These are phyloP conservation scores for Aspergillus fumigatiaffinis DNA, from an alignment of 2,329 filamentous ascomycete species.

Conservation along the genomic window DNA sequence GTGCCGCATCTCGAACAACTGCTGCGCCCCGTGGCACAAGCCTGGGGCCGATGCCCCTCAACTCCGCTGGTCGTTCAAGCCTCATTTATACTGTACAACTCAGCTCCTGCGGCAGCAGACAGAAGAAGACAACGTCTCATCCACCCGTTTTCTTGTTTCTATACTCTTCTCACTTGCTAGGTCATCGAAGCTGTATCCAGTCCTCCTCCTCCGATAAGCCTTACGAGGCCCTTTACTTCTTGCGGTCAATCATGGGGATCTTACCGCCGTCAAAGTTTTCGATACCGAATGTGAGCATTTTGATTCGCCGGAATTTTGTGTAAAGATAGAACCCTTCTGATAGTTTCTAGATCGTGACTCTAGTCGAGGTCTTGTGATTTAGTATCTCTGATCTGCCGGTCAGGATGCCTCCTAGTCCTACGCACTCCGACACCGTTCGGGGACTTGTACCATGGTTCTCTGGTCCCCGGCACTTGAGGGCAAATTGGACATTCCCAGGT, in stretches of 20 bases:
- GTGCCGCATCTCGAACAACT: neutral
- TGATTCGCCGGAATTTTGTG: neutral
- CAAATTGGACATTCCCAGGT: neutral
- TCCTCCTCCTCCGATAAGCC: neutral
- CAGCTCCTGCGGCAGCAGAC: neutral
- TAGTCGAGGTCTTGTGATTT: neutral
- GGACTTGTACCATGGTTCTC: neutral
- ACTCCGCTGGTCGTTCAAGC: neutral
- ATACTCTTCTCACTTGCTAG: neutral
- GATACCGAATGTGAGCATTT: neutral
- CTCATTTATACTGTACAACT: neutral
- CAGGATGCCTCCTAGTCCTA: neutral
- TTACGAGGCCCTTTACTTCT: neutral
- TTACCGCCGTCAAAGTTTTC: neutral
- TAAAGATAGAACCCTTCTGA: neutral
- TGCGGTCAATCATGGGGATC: neutral
- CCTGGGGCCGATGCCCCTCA: neutral
- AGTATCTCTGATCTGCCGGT: neutral
- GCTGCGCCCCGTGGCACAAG: neutral
- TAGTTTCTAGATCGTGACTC: neutral
- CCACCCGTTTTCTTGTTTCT: neutral
- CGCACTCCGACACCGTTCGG: neutral
- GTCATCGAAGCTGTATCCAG: neutral
- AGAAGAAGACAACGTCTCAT: neutral
- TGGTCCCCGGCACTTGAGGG: neutral